Percentiles rank a stretch among this genome's conserved stretches.
phyloP scores from a whole-genome alignment of 148 eudicot species.

The Pharnaceum exiguum region DNA sequence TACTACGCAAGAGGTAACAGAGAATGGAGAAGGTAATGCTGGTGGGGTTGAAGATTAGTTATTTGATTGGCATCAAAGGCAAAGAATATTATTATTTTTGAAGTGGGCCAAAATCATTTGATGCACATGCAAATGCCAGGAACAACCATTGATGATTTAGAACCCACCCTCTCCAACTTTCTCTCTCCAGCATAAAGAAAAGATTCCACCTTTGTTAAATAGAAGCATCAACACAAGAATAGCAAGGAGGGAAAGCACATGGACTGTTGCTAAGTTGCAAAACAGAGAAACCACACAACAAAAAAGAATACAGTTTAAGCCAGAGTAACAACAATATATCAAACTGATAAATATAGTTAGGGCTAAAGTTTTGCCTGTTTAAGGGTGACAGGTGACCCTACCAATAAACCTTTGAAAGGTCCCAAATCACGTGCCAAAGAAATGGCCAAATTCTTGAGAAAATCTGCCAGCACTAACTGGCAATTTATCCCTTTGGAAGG shows the following conservation, averaged over 20 bases:
- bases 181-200: constrained; percentile 18
- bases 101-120: constrained; percentile 57
- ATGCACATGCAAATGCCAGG: constrained; percentile 89
- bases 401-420: constrained; percentile 12
- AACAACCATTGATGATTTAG: constrained; percentile 38
- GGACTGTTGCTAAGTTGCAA: constrained; percentile 24
- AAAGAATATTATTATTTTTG: constrained; percentile 33
- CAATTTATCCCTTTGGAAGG: constrained; percentile 22
- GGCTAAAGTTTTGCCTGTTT: constrained; percentile 14
- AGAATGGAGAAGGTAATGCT: constrained; percentile 13
- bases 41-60: constrained; percentile 28
- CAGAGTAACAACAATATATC: constrained; percentile 8
- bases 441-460: constrained; percentile 10
- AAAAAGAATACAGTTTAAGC: constrained; percentile 22
- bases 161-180: constrained; percentile 20
- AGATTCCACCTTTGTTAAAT: constrained; percentile 37
- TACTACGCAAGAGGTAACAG: not conserved
- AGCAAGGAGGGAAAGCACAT: constrained; percentile 28
- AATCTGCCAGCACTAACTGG: constrained; percentile 24
- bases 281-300: constrained; percentile 3
- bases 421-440: constrained; percentile 29
- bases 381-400: constrained; percentile 31
- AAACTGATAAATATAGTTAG: constrained; percentile 5
- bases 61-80: constrained; percentile 19
- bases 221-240: constrained; percentile 18